phyloP scores from a whole-genome alignment of 805 yeast species.

The Schizosaccharomyces japonicus region DNA sequence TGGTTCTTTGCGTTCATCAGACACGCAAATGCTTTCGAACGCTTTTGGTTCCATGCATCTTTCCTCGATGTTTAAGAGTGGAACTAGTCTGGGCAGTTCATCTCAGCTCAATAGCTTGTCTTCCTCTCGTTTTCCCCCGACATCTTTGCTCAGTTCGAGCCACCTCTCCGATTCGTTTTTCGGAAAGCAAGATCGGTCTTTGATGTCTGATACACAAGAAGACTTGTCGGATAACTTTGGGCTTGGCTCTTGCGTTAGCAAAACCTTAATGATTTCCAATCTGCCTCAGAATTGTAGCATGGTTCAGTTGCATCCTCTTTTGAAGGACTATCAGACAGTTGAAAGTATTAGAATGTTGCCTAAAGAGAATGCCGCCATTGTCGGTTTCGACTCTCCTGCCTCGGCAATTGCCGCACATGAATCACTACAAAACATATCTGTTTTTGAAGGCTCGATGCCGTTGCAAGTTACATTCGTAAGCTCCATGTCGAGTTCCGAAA shows the following conservation, averaged over 20 bases:
- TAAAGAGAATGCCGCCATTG: slow-evolving; percentile 26
- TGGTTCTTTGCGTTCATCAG: too few relatives aligned
- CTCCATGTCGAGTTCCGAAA: slow-evolving; percentile 16
- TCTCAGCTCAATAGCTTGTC: too few relatives aligned
- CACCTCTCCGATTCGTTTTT: background rate
- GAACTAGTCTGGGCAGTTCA: too few relatives aligned
- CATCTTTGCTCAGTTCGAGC: slow-evolving; percentile 5
- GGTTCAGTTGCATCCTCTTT: slow-evolving; percentile 35
- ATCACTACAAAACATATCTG: slow-evolving; percentile 56
- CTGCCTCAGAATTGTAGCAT: slow-evolving; percentile 37
- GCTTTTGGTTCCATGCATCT: too few relatives aligned
- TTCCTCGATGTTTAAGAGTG: too few relatives aligned
- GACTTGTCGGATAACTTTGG: background rate
- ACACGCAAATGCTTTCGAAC: too few relatives aligned
- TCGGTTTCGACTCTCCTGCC: slow-evolving; percentile 50
- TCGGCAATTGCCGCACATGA: slow-evolving; percentile 61
- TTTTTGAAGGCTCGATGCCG: slow-evolving; percentile 51
- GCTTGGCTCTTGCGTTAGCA: slow-evolving; percentile 27
- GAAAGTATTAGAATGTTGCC: slow-evolving; percentile 36
- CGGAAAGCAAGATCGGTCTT: background rate
- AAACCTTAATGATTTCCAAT: slow-evolving; percentile 54
- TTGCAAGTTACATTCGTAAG: slow-evolving; percentile 71
- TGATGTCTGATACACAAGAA: background rate
- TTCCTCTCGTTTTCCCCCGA: slow-evolving; percentile 10
- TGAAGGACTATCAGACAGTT: slow-evolving; percentile 38